Conservation (phyloP, 1,284 basidiomycete genomes). For the Ustilago bromivora region DNA sequence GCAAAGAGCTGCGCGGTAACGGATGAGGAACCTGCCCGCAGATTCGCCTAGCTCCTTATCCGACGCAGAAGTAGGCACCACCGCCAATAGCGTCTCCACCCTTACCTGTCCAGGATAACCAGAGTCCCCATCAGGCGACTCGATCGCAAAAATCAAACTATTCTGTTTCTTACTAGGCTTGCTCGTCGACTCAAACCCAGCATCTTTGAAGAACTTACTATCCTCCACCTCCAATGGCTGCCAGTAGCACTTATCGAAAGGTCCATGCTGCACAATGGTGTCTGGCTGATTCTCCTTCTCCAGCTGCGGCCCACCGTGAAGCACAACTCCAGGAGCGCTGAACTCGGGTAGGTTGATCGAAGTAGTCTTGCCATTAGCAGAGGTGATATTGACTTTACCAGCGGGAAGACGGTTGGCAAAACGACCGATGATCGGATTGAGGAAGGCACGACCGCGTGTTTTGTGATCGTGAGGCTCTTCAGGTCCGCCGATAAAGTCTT, state of each 20-base stretch:
- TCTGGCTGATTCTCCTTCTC: constrained; percentile 29
- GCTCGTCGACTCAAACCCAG: constrained; percentile 39
- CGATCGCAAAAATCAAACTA: constrained; percentile 54
- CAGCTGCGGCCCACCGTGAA: constrained; percentile 61
- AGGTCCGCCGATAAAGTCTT: constrained; percentile 64
- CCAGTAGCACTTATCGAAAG: constrained; percentile 62
- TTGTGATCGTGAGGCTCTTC: constrained; percentile 56
- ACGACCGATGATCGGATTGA: constrained; percentile 64
- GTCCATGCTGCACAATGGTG: constrained; percentile 52
- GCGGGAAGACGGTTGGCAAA: constrained; percentile 65
- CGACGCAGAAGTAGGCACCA: constrained; percentile 29
- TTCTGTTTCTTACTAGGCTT: constrained; percentile 27
- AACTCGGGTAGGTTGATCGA: constrained; percentile 47
- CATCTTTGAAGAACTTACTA: constrained; percentile 36
- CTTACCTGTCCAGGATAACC: constrained; percentile 60
- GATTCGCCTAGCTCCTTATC: constrained; percentile 39
- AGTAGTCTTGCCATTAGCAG: constrained; percentile 34
- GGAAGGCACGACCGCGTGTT: constrained; percentile 49
- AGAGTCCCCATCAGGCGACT: constrained; percentile 57
- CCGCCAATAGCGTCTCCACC: constrained; percentile 56
- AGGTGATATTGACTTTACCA: constrained; percentile 41
- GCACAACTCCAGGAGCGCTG: constrained; percentile 51
- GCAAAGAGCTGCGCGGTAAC: constrained; percentile 57
- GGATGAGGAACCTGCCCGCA: constrained; percentile 51
- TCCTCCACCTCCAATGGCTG: constrained; percentile 37